Base-by-base conservation (phyloP, 768 basidiomycete genomes). In the Strobilomyces dryophilus region DNA sequence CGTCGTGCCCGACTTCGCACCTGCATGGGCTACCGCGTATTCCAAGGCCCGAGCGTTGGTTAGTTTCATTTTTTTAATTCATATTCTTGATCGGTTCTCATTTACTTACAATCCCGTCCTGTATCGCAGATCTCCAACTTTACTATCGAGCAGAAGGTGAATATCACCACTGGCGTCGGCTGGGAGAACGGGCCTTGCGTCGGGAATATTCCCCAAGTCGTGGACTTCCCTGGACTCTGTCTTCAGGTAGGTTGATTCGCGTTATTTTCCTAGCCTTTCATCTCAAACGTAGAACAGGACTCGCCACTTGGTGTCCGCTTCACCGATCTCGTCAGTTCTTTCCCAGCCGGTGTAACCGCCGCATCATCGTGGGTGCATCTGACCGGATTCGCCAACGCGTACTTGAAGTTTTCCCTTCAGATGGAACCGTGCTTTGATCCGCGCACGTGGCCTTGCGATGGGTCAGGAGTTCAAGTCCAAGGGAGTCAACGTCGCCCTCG, bases 281-380 rank as follows among this genome's bases (percentile, higher is more conserved):
- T 43, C 34, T 49, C 12, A 44, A 41, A 36, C 42, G 61, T 39
- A 10, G 15, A 49, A n/a, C 49, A 84, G 77, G 84, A 88, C 58
- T 83, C 84, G 18, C 89, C 89, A 3, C 75, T 90, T 1, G 92
- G 92, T 4, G 82, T 95, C 18, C 86, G 93, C 43, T 74, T 77
- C 58, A 80, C 81, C 0, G 87, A 93, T 65, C 82, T 79, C 32
- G 82, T 83, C 8, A 87, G 86, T 3, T 81, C 81, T 0, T 95
- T 93, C 73, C 93, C 95, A 0, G 78, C 92, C n/a, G 89, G 83
- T 0, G 75, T 97, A 59, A 92, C 89, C 50, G 76, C 83, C 1
- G 95, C 91, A 7, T 76, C 91, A 8, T 90, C 93, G 77, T 92
- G 67, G 61, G 82, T 72, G 26, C 7, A 17, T 40, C 36, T 11